Conservation (phyloP, 2,329 filamentous ascomycete genomes). For the Huntiella moniliformis region DNA sequence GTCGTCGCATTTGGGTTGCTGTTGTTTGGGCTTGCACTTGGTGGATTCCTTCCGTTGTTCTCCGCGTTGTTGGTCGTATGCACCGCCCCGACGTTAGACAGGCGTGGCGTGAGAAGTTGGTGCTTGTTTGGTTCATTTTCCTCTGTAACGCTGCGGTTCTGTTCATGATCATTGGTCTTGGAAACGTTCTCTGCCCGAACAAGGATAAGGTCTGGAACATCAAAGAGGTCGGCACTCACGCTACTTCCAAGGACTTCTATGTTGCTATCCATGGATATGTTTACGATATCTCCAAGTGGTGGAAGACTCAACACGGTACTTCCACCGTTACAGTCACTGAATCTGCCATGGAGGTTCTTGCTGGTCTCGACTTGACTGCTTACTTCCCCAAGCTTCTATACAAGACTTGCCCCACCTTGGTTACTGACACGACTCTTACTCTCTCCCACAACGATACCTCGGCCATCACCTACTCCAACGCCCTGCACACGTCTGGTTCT, state of each 20-base stretch:
- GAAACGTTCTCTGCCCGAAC: conserved; percentile 72
- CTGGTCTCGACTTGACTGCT: conserved; percentile 58
- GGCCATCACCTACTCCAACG: conserved; percentile 28
- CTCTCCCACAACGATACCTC: conserved; percentile 47
- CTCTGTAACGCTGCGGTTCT: conserved; percentile 65
- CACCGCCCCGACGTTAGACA: conserved; percentile 90
- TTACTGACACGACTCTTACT: conserved; percentile 33
- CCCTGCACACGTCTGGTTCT: conserved; percentile 52
- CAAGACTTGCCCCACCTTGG: conserved; percentile 55
- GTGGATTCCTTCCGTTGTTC: conserved; percentile 76
- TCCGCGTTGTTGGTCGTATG: conserved; percentile 79
- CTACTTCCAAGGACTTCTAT: conserved; percentile 59
- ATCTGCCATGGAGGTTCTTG: conserved; percentile 56
- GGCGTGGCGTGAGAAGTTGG: conserved; percentile 92
- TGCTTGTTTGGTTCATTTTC: conserved; percentile 62
- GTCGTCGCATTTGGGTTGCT: conserved; percentile 59
- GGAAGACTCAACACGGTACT: conserved; percentile 69
- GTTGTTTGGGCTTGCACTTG: conserved; percentile 78
- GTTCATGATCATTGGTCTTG: conserved; percentile 85
- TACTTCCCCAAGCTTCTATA: conserved; percentile 71
- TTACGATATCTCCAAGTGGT: conserved; percentile 85
- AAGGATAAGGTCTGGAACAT: conserved; percentile 73
- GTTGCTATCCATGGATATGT: conserved; percentile 77
- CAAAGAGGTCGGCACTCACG: conserved; percentile 50
- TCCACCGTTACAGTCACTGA: conserved; percentile 39